Evolutionary conservation across 176 grass and related monocot genomes (phyloP), one percentile per base, ranked within the genome.

Genomic region (Canna indica): DNA sequence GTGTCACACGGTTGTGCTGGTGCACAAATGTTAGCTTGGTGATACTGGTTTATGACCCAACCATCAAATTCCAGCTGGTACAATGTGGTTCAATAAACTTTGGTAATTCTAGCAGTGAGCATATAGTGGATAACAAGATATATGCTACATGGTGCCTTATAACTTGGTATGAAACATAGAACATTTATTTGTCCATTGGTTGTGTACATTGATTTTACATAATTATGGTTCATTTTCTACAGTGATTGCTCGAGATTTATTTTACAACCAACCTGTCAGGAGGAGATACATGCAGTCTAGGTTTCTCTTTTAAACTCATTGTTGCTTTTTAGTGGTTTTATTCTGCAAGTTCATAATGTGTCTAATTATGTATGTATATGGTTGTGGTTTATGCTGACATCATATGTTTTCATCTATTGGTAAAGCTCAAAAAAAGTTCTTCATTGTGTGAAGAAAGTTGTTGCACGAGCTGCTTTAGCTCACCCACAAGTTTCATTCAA

Each of bases 211-310:
- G 18, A 16, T 15, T n/a, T 68, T 27, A 71, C 57, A 45, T 54
- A 26, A 42, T 39, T 32, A 17, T 22, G 32, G 24, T 77, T 80
- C 56, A 32, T 68, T 62, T 63, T 44, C 85, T 87, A 71, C 81
- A 97, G 93, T 97, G 67, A 73, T 86, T 84, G 86, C 87, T 72
- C 79, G 86, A 66, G 93, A 97, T 50, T 78, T 97, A 68, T 96
- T 97, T 73, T 92, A 92, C 76, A 90, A 97, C 61, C 88, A 97
- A 81, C 93, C 88, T 59, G 93, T 97, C 47, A 84, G 93, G 47
- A 87, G 86, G 77, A 97, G 88, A 90, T 88, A 81, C 79, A 90
- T 92, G 80, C 86, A 87, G 68, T 90, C 84, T 77, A 91, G 82
- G 93, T 90, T 84, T 35, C 61, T 67, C 12, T 32, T 42, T 72